phyloP scores from a whole-genome alignment of 140 eudicot genomes.

The Stevia rebaudiana region DNA sequence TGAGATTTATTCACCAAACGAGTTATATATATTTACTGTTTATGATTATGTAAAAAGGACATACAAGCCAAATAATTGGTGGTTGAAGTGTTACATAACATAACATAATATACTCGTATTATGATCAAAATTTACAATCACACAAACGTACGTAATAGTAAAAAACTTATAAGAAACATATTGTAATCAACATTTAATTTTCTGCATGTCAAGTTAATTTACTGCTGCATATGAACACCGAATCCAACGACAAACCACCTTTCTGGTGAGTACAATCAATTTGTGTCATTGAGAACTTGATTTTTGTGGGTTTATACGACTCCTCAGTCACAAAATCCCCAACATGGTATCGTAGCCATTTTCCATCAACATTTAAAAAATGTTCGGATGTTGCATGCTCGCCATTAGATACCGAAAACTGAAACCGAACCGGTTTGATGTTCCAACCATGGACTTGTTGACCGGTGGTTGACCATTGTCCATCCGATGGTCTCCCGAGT shows the following conservation, averaged over 20 bases:
- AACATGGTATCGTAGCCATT: conserved; percentile 51
- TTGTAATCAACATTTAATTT: too few relatives aligned
- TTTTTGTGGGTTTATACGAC: conserved; percentile 31
- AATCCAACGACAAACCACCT: conserved; percentile 73
- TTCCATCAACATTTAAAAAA: conserved; percentile 35
- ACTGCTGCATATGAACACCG: conserved; percentile 40
- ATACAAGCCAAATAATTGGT: too few relatives aligned
- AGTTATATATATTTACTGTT: too few relatives aligned
- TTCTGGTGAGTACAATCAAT: conserved; percentile 84
- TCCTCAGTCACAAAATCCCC: conserved; percentile 53
- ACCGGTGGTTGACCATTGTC: conserved; percentile 7
- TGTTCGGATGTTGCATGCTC: conserved; percentile 32
- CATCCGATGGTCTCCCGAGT: conserved; percentile 39
- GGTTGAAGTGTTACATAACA: too few relatives aligned
- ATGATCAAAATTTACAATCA: too few relatives aligned
- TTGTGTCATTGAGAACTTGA: conserved; percentile 69
- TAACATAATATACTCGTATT: too few relatives aligned
- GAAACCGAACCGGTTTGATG: conserved; percentile 54
- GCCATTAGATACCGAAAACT: conserved; percentile 38
- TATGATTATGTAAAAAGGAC: too few relatives aligned
- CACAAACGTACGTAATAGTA: too few relatives aligned
- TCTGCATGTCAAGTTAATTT: neutral
- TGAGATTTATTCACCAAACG: too few relatives aligned
- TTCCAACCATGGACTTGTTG: conserved; percentile 71
- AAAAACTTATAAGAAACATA: too few relatives aligned